These are phyloP conservation scores for Entomortierella beljakovae DNA, from an alignment of 192 early-diverging fungal genomes.

Conservation along the genomic window DNA sequence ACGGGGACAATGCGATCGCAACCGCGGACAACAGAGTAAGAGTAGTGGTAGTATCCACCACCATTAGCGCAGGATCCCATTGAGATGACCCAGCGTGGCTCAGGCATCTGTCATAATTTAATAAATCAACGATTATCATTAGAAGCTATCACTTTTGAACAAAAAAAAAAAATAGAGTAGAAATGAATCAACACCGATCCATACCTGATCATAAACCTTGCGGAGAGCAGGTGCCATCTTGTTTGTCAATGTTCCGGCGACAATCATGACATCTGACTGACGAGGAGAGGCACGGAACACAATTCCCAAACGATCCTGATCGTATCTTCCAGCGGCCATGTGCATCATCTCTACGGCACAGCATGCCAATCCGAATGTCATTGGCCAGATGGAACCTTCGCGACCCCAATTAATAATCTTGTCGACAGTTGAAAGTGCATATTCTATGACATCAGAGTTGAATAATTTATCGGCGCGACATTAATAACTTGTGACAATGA, in stretches of 20 bases:
- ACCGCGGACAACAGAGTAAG: slow-evolving; percentile 93
- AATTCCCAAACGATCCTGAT: slow-evolving; percentile 74
- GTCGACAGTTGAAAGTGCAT: slow-evolving; percentile 91
- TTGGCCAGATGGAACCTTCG: slow-evolving; percentile 92
- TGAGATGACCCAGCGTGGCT: slow-evolving; percentile 99
- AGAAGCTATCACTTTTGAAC: neutral
- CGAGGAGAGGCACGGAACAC: slow-evolving; percentile 98
- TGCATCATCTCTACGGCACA: slow-evolving; percentile 99
- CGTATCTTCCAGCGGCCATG: slow-evolving; percentile 90
- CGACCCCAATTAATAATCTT: slow-evolving; percentile 94
- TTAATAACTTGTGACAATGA: neutral
- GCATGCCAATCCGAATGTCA: slow-evolving; percentile 83
- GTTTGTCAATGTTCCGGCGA: slow-evolving; percentile 98
- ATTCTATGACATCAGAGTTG: slow-evolving; percentile 62
- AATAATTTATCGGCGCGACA: neutral
- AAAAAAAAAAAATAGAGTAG: neutral
- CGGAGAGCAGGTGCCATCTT: slow-evolving; percentile 92
- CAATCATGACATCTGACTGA: slow-evolving; percentile 99
- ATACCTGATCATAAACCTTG: slow-evolving; percentile 73
- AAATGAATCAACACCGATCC: neutral
- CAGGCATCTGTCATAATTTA: slow-evolving; percentile 76
- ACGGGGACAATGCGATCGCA: slow-evolving; percentile 97
- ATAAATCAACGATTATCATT: too few species aligned
- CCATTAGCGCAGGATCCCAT: slow-evolving; percentile 98
- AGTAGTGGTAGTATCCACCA: slow-evolving; percentile 99